Evolutionary conservation across 805 yeast genomes (phyloP).

Genomic region (Phaffomyces antillensis): DNA sequence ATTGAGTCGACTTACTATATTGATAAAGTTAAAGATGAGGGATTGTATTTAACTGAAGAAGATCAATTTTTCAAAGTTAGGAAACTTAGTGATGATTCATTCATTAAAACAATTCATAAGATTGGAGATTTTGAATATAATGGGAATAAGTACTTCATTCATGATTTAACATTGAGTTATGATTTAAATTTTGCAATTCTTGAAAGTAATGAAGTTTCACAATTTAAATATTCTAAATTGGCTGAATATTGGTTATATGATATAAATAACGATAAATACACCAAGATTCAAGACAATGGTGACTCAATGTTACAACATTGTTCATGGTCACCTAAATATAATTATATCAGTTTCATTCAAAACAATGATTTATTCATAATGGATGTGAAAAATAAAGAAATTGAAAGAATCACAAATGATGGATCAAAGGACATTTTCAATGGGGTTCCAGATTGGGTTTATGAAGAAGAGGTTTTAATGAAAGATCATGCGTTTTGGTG

Average conservation of each 20-base stretch:
- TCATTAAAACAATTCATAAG: slow-evolving; percentile 18
- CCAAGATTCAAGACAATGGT: slow-evolving; percentile 21
- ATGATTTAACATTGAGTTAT: slow-evolving; percentile 37
- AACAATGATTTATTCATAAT: slow-evolving; percentile 49
- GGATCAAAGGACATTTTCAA: slow-evolving; percentile 49
- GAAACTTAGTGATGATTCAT: slow-evolving; percentile 25
- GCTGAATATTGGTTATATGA: slow-evolving; percentile 61
- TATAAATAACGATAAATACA: slow-evolving; percentile 28
- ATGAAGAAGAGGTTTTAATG: slow-evolving; percentile 70
- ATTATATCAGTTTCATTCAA: slow-evolving; percentile 47
- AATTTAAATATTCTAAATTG: slow-evolving; percentile 66
- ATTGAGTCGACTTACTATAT: slow-evolving; percentile 20
- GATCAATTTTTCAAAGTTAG: slow-evolving; percentile 21
- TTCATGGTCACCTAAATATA: slow-evolving; percentile 56
- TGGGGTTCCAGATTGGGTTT: slow-evolving; percentile 79
- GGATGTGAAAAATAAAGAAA: slow-evolving; percentile 21
- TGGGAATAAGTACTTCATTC: slow-evolving; percentile 33
- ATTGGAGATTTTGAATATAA: slow-evolving; percentile 34
- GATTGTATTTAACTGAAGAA: slow-evolving; percentile 28
- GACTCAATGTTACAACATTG: slow-evolving; percentile 34
- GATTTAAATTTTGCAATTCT: slow-evolving; percentile 45
- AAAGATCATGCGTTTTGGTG: slow-evolving; percentile 63
- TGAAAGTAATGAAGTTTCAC: slow-evolving; percentile 38
- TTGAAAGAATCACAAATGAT: slow-evolving; percentile 30
- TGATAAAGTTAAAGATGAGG: slow-evolving; percentile 34